Percentiles rank a stretch among this genome's conserved stretches.
Evolutionary conservation across 164 flowering plant species (phyloP).

Genomic region (Magnolia changhungtana): DNA sequence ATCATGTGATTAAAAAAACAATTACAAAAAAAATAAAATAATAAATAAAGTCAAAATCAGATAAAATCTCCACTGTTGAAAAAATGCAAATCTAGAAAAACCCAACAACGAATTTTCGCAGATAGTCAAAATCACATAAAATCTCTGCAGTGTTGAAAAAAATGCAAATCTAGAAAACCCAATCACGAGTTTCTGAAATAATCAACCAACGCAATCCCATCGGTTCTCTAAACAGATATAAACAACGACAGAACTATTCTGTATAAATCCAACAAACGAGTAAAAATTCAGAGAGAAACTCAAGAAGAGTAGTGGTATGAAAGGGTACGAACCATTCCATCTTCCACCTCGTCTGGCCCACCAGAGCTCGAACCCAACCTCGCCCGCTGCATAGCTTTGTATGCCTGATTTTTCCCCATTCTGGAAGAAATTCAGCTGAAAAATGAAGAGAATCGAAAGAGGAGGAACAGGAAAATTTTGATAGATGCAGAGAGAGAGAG

Average conservation of each 20-base stretch:
- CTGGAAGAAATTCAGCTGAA: constrained; percentile 24
- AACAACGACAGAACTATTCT: neutral
- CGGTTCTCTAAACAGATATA: neutral
- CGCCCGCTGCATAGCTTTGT: constrained; percentile 97
- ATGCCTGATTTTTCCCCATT: constrained; percentile 99
- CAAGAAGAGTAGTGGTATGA: constrained; percentile 36
- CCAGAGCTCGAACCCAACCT: constrained; percentile 74
- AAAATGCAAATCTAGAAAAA: too few species aligned
- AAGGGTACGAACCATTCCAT: constrained; percentile 99
- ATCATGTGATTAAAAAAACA: too few species aligned
- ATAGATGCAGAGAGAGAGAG: neutral
- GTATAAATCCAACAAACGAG: neutral
- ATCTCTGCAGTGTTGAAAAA: neutral
- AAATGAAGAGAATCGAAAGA: constrained; percentile 8
- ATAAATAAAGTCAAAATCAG: too few species aligned
- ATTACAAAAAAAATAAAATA: too few species aligned
- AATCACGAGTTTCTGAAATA: neutral
- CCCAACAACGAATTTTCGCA: too few species aligned
- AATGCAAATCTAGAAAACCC: neutral
- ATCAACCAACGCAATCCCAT: neutral
- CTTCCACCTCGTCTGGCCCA: constrained; percentile 83
- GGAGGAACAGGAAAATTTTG: neutral
- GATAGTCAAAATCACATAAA: neutral
- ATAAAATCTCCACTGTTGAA: too few species aligned
- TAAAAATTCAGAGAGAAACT: neutral